Base-by-base conservation (phyloP, 768 basidiomycete genomes). In the Crepidotus variabilis region DNA sequence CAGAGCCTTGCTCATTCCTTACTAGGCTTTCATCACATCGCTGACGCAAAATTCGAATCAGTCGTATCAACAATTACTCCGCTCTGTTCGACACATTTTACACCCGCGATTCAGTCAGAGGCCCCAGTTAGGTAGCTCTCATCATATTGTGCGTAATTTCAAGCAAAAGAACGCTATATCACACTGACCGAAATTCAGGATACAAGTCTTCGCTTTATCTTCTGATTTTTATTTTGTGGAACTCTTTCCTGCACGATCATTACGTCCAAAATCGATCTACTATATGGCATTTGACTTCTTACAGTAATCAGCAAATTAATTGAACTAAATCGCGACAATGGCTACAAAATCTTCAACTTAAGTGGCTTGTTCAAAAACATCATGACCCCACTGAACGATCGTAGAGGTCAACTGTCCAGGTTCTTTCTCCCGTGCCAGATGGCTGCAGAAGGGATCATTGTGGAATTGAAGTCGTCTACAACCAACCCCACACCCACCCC, bases 71-170 rank as follows among this genome's bases (percentile, higher is more conserved):
- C 81, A 86, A 52, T 66, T 92, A 11, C 69, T 92, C 34, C 68
- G 64, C 33, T 79, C 79, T 32, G 58, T 90, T 34, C 79, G 85
- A 43, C 69, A 70, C 20, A 82, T 89, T 57, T 66, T 90, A 22
- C 71, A 78, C 50, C 79, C 81, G 20, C 74, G 80, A 57, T 91
- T 79, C 65, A 81, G 78, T 61, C 88, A 91, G 76, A 86, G 80
- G 59, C 85, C 87, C 2, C 89, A 90, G 66, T 65, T 91, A 11
- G 86, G 86, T 6, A 87, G 85, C 58, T 88, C 88, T 7, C 88
- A 90, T 63, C 80, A 72, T 13, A 85, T 90, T 52, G 88, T 80
- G 60, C 47, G 77, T 67, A 4, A 1, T 34, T 22, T 20, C 24
- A 5, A 6, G 57, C 16, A 10, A 24, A 24, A 5, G n/a, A 50